Percentiles rank a stretch among this genome's conserved stretches.
These are phyloP conservation scores for Tricholoma matsutake DNA, from an alignment of 768 basidiomycete species.

Conservation along the genomic window DNA sequence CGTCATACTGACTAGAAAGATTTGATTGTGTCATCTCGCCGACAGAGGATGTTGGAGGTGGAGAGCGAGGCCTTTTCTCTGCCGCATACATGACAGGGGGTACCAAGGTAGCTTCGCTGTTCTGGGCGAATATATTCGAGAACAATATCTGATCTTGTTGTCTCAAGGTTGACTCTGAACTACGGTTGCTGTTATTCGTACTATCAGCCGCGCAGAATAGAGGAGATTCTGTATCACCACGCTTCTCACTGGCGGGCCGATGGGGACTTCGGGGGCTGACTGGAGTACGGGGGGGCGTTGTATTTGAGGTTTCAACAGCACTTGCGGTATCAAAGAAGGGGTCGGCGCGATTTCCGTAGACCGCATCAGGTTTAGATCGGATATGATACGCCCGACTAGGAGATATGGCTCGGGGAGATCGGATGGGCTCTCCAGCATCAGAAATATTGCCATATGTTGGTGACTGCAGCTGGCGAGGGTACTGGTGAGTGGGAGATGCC, in stretches of 20 bases:
- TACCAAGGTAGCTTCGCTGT: conserved; percentile 25
- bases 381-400: conserved; percentile 33
- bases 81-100: conserved; percentile 6
- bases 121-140: conserved; percentile 17
- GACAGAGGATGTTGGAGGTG: conserved; percentile 22
- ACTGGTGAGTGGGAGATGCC: conserved; percentile 35
- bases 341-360: conserved; percentile 31
- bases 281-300: conserved; percentile 61
- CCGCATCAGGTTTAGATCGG: conserved; percentile 29
- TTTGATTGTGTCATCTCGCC: conserved; percentile 15
- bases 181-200: conserved; percentile 13
- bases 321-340: conserved; percentile 35
- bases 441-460: conserved; percentile 34
- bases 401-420: conserved; percentile 39
- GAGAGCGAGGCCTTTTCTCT: conserved; percentile 8
- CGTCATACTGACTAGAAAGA: conserved; percentile 26
- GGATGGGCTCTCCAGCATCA: conserved; percentile 34
- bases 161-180: conserved; percentile 28
- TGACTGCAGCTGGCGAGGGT: conserved; percentile 32
- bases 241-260: conserved; percentile 32
- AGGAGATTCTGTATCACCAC: conserved; percentile 20
- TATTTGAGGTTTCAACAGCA: conserved; percentile 40
- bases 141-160: conserved; percentile 30
- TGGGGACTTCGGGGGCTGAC: conserved; percentile 49
- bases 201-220: conserved; percentile 24